phyloP scores from a whole-genome alignment of 306 rosid genomes.

The Trifolium pratense region DNA sequence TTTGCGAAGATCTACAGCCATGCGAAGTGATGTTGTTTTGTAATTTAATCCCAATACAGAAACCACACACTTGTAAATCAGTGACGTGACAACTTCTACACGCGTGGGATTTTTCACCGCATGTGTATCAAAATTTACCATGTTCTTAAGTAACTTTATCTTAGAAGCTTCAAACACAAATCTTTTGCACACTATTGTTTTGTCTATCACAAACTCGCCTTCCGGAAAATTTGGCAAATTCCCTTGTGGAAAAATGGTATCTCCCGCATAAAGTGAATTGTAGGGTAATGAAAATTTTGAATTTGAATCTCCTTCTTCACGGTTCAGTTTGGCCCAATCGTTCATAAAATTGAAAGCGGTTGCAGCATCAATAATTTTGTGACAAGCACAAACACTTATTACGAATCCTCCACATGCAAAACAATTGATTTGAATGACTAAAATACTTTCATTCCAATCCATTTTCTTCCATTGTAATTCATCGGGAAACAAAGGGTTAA shows the following conservation, averaged over 20 bases:
- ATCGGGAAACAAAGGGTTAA: constrained; percentile 48
- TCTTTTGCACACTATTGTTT: constrained; percentile 33
- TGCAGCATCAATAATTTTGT: constrained; percentile 53
- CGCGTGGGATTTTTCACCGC: constrained; percentile 52
- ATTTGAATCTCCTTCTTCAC: neutral
- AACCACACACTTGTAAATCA: constrained; percentile 41
- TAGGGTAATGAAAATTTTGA: neutral
- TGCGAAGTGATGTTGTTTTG: neutral
- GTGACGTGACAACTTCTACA: constrained; percentile 48
- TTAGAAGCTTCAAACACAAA: constrained; percentile 49
- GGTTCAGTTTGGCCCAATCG: constrained; percentile 53
- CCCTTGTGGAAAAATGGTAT: constrained; percentile 31
- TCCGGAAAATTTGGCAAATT: constrained; percentile 38
- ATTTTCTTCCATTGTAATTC: constrained; percentile 40
- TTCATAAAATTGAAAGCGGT: constrained; percentile 50
- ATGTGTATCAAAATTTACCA: neutral
- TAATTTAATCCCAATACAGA: constrained; percentile 16
- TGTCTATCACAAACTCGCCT: neutral
- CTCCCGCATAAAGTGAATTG: constrained; percentile 29
- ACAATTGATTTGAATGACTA: constrained; percentile 52
- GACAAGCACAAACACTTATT: constrained; percentile 49
- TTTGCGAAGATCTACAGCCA: constrained; percentile 38
- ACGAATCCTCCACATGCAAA: constrained; percentile 61
- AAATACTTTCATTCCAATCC: neutral
- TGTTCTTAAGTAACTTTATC: constrained; percentile 43